Conservation (phyloP, 2,329 filamentous ascomycete species). For the Podosphaera fusca region DNA sequence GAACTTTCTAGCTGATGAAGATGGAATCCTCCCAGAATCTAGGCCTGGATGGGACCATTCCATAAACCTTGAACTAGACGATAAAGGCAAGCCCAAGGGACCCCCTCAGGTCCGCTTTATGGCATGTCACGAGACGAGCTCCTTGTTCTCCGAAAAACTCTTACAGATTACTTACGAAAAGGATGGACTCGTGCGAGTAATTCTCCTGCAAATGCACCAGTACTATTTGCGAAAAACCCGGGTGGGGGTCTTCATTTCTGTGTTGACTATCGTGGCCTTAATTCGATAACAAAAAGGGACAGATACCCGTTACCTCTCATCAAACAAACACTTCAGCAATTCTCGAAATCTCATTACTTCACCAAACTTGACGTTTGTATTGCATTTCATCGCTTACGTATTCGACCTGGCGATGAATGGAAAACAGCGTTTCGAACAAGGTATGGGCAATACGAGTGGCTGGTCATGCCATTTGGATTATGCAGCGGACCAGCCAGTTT, state of each 20-base stretch:
- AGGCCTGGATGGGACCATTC: too few species aligned
- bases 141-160: background rate
- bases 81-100: background rate
- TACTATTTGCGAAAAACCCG: background rate
- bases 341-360: background rate
- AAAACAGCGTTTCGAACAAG: background rate
- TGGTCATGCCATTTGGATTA: background rate
- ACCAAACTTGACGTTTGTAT: background rate
- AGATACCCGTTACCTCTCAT: background rate
- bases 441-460: background rate
- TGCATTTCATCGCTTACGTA: background rate
- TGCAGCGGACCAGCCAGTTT: background rate
- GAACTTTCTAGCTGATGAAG: too few species aligned
- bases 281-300: background rate
- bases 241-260: background rate
- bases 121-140: background rate
- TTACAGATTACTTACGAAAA: background rate
- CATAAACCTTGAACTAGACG: background rate
- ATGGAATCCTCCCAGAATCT: too few species aligned
- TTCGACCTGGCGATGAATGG: constrained; percentile 1
- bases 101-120: background rate
- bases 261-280: background rate
- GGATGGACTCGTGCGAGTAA: background rate
- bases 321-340: background rate
- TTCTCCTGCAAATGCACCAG: background rate